phyloP scores from a whole-genome alignment of 768 basidiomycete genomes.

The Tylopilus cervinicoccineus region DNA sequence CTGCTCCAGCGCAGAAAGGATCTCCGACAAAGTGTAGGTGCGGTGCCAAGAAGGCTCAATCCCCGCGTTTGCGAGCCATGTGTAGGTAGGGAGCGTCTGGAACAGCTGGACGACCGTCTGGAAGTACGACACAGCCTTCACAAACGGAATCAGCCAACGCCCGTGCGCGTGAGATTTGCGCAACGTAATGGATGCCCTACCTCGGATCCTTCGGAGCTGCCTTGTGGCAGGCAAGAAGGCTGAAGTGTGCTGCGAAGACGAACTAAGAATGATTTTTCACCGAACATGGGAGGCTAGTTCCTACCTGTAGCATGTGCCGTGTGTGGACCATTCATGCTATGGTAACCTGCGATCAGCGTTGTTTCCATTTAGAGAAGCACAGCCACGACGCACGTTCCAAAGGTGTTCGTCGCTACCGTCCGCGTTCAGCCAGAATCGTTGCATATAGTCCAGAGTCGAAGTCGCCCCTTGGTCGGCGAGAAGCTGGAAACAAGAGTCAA shows the following conservation, averaged over 20 bases:
- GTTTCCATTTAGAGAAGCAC: not conserved
- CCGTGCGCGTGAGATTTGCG: not conserved
- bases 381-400: slow-evolving; percentile 53
- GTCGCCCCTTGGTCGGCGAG: slow-evolving; percentile 50
- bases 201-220: slow-evolving; percentile 58
- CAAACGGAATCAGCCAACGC: not conserved
- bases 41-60: slow-evolving; percentile 57
- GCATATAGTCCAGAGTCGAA: slow-evolving; percentile 58
- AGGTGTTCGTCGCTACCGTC: slow-evolving; percentile 59
- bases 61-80: slow-evolving; percentile 67
- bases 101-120: slow-evolving; percentile 53
- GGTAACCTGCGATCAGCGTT: not conserved
- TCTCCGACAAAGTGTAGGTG: slow-evolving; percentile 53
- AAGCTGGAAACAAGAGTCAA: slow-evolving; percentile 37
- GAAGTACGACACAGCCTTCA: slow-evolving; percentile 65
- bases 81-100: slow-evolving; percentile 68
- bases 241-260: slow-evolving; percentile 47
- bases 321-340: slow-evolving; percentile 68
- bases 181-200: slow-evolving; percentile 31
- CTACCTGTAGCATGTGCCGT: slow-evolving; percentile 51
- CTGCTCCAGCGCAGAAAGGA: slow-evolving; percentile 51
- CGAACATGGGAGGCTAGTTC: too few relatives aligned
- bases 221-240: slow-evolving; percentile 51
- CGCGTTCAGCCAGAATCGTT: slow-evolving; percentile 59
- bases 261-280: not conserved